Evolutionary conservation across 371 early-diverging fungal species (phyloP), one percentile per base, ranked within the genome.

Genomic region (Mortierella sp.): DNA sequence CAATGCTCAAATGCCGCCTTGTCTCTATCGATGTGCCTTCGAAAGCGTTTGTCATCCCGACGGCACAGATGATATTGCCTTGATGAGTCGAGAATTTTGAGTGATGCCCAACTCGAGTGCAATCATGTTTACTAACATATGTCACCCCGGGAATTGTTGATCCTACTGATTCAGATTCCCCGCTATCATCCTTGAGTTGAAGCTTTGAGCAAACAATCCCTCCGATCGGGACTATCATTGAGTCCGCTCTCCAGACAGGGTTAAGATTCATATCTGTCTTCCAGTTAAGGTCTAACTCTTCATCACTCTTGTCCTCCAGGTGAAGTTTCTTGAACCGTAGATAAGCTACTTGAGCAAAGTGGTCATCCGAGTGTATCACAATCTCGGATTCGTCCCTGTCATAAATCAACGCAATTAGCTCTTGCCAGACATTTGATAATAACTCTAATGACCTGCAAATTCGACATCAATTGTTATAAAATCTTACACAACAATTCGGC

Each of bases 271-370:
- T 60, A 23, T 79, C 70, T 2, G 74, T 23, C 22, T 60, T 67
- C 80, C 80, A 79, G 51, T 35, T 40, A 19, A 67, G 45, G 26
- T 82, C 67, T 68, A 83, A 59, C 45, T 85, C 84, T 23, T 81
- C 82, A 4, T 73, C 68, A 35, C 63, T 64, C 71, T 95, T 95
- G 31, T 86, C 86, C 63, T 87, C 90, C 17, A 91, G 28, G 28
- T 86, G 84, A 13, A 91, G 83, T 42, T 86, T 82, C 66, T 89
- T 90, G 72, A 95, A 87, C 32, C 83, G 83, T 61, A 95, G 76
- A 75, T 96, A 96, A 13, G 93, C 91, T 0, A 96, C 97, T 29
- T 91, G 90, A 28, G 96, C 96, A 83, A 94, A 89, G 0, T 91
- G 92, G 70, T 95, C 95, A 47, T 95, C 91, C 8, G 95, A 93